Percentiles rank a stretch among this genome's conserved stretches.
These are phyloP conservation scores for Symbiodinium natans DNA, from an alignment of 73 alveolate species.

Conservation along the genomic window DNA sequence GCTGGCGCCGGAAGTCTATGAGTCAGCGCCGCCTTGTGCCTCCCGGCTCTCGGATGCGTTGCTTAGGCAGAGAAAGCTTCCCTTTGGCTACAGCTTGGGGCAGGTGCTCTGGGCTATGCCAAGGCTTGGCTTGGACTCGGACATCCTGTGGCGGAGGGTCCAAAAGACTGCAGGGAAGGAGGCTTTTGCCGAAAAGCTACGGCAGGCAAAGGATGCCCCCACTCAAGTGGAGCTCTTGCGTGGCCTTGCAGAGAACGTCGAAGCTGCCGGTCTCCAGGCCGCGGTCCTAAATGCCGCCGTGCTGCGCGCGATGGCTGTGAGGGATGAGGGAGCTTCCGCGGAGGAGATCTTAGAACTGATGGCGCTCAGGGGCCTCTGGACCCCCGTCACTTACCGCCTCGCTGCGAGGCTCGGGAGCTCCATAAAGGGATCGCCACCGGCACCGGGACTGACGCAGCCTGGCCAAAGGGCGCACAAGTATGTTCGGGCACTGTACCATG, in stretches of 20 bases:
- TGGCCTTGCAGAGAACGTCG: constrained; percentile 26
- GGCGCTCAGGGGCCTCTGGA: constrained; percentile 68
- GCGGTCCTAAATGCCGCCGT: constrained; percentile 72
- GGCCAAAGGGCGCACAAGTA: constrained; percentile 55
- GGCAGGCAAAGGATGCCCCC: background rate
- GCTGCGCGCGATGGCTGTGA: constrained; percentile 16
- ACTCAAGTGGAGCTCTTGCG: constrained; percentile 7
- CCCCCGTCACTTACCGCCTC: constrained; percentile 67
- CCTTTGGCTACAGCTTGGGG: constrained; percentile 57
- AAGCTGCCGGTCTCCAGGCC: constrained; percentile 46
- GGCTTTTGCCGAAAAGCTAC: constrained; percentile 9
- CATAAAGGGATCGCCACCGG: constrained; percentile 31
- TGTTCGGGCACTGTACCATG: constrained; percentile 62
- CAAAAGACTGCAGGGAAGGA: background rate
- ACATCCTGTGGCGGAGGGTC: background rate
- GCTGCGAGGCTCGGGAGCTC: constrained; percentile 45
- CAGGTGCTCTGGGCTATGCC: constrained; percentile 74
- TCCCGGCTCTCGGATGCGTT: background rate
- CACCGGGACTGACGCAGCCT: constrained; percentile 1
- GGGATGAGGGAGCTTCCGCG: background rate
- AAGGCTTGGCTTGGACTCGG: constrained; percentile 23
- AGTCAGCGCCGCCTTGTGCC: background rate
- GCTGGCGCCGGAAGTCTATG: background rate
- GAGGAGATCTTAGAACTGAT: constrained; percentile 19
- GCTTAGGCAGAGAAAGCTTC: background rate